These are phyloP conservation scores for Alternaria sp. DNA, from an alignment of 2,329 filamentous ascomycete species.

Conservation along the genomic window DNA sequence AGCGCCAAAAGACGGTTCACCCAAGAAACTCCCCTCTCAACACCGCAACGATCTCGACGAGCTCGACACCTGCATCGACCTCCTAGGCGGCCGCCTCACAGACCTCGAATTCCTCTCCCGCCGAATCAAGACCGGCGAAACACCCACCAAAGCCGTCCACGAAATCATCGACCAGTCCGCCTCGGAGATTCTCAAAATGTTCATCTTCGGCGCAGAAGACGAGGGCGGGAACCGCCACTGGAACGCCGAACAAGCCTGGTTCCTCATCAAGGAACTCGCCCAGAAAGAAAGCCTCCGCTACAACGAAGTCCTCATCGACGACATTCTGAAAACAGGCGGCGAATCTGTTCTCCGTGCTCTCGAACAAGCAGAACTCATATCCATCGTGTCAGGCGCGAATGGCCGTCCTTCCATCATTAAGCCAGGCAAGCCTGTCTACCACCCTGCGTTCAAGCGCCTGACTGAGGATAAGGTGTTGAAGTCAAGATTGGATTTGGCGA, in stretches of 20 bases:
- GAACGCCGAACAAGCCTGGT: constrained; percentile 89
- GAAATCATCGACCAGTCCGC: constrained; percentile 91
- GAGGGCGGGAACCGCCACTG: constrained; percentile 66
- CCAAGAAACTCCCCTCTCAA: constrained; percentile 56
- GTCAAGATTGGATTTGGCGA: constrained; percentile 69
- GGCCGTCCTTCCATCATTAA: constrained; percentile 80
- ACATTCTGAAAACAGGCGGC: constrained; percentile 74
- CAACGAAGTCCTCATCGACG: constrained; percentile 81
- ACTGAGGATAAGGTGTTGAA: constrained; percentile 75
- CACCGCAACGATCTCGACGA: constrained; percentile 67
- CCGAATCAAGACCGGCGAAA: constrained; percentile 85
- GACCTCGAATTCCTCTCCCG: constrained; percentile 95
- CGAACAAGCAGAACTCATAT: constrained; percentile 84
- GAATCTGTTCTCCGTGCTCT: constrained; percentile 80
- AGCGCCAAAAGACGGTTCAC: constrained; percentile 45
- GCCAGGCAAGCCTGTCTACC: constrained; percentile 85
- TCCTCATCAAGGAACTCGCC: constrained; percentile 79
- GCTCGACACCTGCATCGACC: constrained; percentile 80
- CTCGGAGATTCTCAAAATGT: constrained; percentile 92
- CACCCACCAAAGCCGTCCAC: constrained; percentile 77
- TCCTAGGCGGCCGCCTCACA: constrained; percentile 88
- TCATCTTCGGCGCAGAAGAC: constrained; percentile 70
- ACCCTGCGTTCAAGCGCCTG: constrained; percentile 78
- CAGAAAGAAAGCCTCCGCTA: constrained; percentile 74
- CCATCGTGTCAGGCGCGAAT: constrained; percentile 70